Conservation (phyloP, 2,329 filamentous ascomycete species). For the Fusarium lateritium region DNA sequence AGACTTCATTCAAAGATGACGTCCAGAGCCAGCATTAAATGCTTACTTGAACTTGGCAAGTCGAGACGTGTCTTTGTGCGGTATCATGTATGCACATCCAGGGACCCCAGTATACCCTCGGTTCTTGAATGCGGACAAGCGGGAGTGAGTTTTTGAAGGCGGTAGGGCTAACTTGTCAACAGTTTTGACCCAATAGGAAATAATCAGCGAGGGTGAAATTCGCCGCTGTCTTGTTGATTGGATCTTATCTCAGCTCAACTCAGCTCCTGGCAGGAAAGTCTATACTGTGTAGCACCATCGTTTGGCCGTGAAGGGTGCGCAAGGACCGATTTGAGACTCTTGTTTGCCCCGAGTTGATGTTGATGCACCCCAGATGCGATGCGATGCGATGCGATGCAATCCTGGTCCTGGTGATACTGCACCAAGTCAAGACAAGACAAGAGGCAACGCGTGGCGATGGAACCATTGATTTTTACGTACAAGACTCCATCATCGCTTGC, state of each 20-base stretch:
- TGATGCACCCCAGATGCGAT: conserved; percentile 11
- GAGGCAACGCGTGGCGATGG: background rate
- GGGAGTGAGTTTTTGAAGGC: conserved; percentile 10
- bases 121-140: conserved; percentile 26
- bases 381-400: background rate
- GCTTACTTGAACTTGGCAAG: background rate
- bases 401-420: conserved; percentile 16
- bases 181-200: conserved; percentile 11
- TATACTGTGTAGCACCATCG: conserved; percentile 17
- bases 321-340: conserved; percentile 22
- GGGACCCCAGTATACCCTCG: conserved; percentile 19
- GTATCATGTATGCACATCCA: background rate
- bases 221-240: conserved; percentile 16
- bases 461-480: no score
- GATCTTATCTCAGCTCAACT: conserved; percentile 13
- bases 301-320: conserved; percentile 13
- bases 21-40: background rate
- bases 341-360: background rate
- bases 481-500: conserved; percentile 25
- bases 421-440: background rate
- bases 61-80: background rate
- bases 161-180: conserved; percentile 8
- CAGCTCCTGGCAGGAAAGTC: conserved; percentile 5
- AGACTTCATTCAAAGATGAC: conserved; percentile 20
- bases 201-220: conserved; percentile 16